phyloP scores from a whole-genome alignment of 306 rosid species.

The Casuarina cunninghamiana region DNA sequence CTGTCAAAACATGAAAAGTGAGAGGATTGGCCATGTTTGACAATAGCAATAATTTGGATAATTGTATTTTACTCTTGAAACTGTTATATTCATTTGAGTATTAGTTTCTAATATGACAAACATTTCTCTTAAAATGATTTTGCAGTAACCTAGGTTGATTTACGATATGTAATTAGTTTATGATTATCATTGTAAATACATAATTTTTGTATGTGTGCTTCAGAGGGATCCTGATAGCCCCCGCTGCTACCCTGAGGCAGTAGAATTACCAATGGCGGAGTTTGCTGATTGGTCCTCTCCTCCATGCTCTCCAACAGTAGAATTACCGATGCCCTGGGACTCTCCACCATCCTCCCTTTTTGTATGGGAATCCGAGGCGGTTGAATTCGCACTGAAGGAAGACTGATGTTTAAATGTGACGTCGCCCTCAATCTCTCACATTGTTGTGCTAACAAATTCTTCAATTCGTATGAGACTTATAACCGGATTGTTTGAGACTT shows the following conservation, averaged over 20 bases:
- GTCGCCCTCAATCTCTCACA: background rate
- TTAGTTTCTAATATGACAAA: constrained; percentile 11
- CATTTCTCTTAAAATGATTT: background rate
- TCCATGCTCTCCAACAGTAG: constrained; percentile 34
- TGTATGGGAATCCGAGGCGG: constrained; percentile 24
- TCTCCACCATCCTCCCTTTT: constrained; percentile 27
- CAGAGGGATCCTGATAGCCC: constrained; percentile 34
- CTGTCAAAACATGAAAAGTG: background rate
- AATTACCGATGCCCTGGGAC: constrained; percentile 30
- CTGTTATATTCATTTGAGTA: background rate
- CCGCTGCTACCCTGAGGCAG: constrained; percentile 40
- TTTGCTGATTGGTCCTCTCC: constrained; percentile 35
- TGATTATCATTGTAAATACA: background rate
- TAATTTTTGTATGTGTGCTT: background rate
- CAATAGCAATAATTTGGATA: background rate
- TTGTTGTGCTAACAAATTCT: background rate
- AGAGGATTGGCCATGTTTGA: constrained; percentile 2
- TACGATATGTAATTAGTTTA: background rate
- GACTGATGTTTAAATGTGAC: constrained; percentile 15
- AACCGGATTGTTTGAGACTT: background rate
- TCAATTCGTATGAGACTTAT: background rate
- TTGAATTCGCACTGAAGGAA: constrained; percentile 36
- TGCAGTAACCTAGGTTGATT: background rate
- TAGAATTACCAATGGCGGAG: constrained; percentile 27
- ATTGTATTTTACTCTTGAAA: background rate